A percentile compares a stretch with the other conserved stretches of the same genome.
These are phyloP conservation scores for Lentinula novae-zelandiae DNA, from an alignment of 1,284 basidiomycete genomes.

Conservation along the genomic window DNA sequence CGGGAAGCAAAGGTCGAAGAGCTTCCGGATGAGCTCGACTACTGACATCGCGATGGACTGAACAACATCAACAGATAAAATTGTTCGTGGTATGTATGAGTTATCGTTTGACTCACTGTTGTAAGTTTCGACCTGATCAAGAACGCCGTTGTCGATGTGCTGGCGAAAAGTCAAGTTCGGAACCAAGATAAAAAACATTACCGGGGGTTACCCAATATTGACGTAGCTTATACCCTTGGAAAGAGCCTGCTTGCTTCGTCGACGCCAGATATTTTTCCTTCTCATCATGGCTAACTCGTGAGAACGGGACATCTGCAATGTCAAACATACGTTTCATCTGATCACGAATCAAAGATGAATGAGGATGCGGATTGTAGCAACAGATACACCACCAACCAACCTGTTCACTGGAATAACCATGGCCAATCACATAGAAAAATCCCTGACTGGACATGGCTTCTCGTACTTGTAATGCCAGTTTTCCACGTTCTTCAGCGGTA, in stretches of 20 bases:
- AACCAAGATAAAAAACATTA: background rate
- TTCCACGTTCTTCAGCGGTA: slow-evolving; percentile 41
- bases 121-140: slow-evolving; percentile 57
- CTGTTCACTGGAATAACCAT: slow-evolving; percentile 46
- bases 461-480: slow-evolving; percentile 45
- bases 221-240: slow-evolving; percentile 56
- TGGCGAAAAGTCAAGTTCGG: background rate
- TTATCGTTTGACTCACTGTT: slow-evolving; percentile 35
- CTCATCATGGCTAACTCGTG: slow-evolving; percentile 49
- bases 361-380: background rate
- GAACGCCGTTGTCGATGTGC: slow-evolving; percentile 54
- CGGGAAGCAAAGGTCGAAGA: slow-evolving; percentile 52
- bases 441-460: slow-evolving; percentile 58
- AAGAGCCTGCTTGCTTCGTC: slow-evolving; percentile 48
- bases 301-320: slow-evolving; percentile 60
- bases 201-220: slow-evolving; percentile 45
- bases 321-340: slow-evolving; percentile 57
- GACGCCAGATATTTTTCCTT: slow-evolving; percentile 49
- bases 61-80: background rate
- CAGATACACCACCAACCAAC: slow-evolving; percentile 22
- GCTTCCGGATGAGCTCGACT: slow-evolving; percentile 44
- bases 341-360: background rate
- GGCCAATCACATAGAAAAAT: slow-evolving; percentile 63
- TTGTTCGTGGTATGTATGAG: background rate
- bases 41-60: slow-evolving; percentile 46